Evolutionary conservation across 495 filamentous ascomycete species (phyloP).

Genomic region (Trichoderma gamsii): DNA sequence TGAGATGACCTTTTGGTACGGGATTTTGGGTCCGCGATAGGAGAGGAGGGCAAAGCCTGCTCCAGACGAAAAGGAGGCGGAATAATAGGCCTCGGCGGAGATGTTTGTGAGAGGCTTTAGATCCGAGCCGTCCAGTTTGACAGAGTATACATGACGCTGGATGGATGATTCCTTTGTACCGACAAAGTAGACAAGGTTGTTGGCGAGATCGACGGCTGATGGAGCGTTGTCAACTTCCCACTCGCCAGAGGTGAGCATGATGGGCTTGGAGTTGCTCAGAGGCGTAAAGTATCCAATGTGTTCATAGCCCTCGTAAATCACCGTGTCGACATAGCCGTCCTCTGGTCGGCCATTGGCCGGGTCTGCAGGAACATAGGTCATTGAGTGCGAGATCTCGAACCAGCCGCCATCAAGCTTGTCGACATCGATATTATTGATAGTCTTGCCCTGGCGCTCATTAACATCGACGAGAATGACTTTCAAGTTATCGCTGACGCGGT

Average conservation of each 20-base stretch:
- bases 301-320: slow-evolving; percentile 81
- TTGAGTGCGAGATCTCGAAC: slow-evolving; percentile 90
- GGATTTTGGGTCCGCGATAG: slow-evolving; percentile 79
- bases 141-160: slow-evolving; percentile 84
- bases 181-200: slow-evolving; percentile 84
- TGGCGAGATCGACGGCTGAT: slow-evolving; percentile 76
- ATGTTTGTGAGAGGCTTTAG: slow-evolving; percentile 68
- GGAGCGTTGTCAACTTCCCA: slow-evolving; percentile 94
- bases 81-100: slow-evolving; percentile 73
- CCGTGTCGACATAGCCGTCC: slow-evolving; percentile 88
- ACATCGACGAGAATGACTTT: slow-evolving; percentile 84
- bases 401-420: slow-evolving; percentile 83
- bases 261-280: slow-evolving; percentile 69
- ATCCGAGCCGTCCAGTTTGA: slow-evolving; percentile 70
- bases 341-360: slow-evolving; percentile 65
- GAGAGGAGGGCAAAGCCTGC: slow-evolving; percentile 75
- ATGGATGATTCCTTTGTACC: slow-evolving; percentile 82
- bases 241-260: slow-evolving; percentile 77
- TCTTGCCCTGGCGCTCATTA: slow-evolving; percentile 62
- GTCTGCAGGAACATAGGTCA: slow-evolving; percentile 80
- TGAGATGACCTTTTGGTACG: slow-evolving; percentile 86
- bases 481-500: slow-evolving; percentile 85
- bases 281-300: slow-evolving; percentile 95
- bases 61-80: slow-evolving; percentile 75
- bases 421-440: slow-evolving; percentile 72